phyloP scores from a whole-genome alignment of 2,329 filamentous ascomycete genomes.

The Talaromyces sp. region DNA sequence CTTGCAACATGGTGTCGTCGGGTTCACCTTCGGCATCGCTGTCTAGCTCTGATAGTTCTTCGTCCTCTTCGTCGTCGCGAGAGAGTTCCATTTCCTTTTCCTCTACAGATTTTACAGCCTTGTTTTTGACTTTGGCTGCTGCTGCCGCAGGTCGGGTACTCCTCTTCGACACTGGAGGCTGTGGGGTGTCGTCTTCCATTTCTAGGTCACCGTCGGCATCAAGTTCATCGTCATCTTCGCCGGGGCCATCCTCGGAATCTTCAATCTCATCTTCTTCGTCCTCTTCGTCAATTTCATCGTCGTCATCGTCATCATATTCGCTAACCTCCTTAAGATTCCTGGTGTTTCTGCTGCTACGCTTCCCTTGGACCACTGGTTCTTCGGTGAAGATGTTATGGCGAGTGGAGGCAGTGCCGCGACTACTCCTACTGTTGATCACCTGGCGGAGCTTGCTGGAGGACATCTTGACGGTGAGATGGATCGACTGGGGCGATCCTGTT shows the following conservation, averaged over 20 bases:
- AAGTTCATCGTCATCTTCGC: constrained; percentile 28
- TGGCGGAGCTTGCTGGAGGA: constrained; percentile 46
- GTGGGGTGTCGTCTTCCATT: constrained; percentile 43
- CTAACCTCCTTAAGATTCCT: constrained; percentile 41
- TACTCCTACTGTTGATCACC: constrained; percentile 29
- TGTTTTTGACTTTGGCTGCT: constrained; percentile 27
- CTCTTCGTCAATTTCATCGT: constrained; percentile 29
- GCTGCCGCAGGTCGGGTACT: constrained; percentile 32
- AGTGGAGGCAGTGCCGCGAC: constrained; percentile 10
- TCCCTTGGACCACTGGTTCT: constrained; percentile 40
- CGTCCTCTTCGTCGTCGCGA: constrained; percentile 47
- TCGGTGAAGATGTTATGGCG: constrained; percentile 40
- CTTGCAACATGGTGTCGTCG: constrained; percentile 41
- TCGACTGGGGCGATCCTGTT: constrained; percentile 34
- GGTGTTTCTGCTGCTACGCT: constrained; percentile 40
- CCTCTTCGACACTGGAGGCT: constrained; percentile 30
- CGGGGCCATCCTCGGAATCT: constrained; percentile 27
- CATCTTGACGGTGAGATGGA: constrained; percentile 46
- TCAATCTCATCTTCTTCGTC: constrained; percentile 37
- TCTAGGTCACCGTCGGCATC: constrained; percentile 33
- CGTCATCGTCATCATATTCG: constrained; percentile 43
- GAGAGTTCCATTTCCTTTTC: constrained; percentile 42
- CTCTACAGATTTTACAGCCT: constrained; percentile 40
- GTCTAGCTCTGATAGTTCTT: constrained; percentile 40
- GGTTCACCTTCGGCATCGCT: constrained; percentile 43